Base-by-base conservation (phyloP, 73 alveolate species). In the Tetrahymena thermophila region DNA sequence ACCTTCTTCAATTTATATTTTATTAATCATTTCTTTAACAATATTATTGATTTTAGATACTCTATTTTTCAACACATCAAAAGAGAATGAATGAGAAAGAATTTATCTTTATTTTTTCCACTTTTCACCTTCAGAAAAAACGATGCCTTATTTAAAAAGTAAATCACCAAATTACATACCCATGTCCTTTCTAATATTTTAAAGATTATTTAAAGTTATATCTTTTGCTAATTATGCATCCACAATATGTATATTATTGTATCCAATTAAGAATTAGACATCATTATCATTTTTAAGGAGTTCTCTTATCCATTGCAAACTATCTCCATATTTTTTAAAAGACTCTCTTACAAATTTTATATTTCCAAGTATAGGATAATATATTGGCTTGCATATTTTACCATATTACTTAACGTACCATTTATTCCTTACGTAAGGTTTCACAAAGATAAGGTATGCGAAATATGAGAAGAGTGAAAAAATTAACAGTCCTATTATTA, bases 91-190 rank as follows among this genome's bases (percentile, higher is more conserved):
- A 35, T 37, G 55, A 55, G 95, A 94, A 9, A 95, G 85, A 34
- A 50, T 23, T 35, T 85, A 56, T 95, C 96, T 95, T 40, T 95
- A 23, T 15, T 85, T 28, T 50, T 50, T 95, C 96, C 96, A 95
- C 58, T 85, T 57, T 85, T 95, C 95, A 9, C 96, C 96, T 34
- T 85, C 84, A 31, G 94, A 25, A 50, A 42, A 58, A 25, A 95
- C 19, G 37, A 95, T 40, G 10, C 96, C 96, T 85, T 95, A 35
- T 15, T 43, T 57, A 43, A 85, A 44, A 14, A 85, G 50, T 13
- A 84, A 71, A n/a, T 71, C 89, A 28, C 37, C 35, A 31, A 23
- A 71, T 71, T 71, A 34, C 35, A 71, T 71, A 19, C 89, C 40
- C 43, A 31, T 8, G 9, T 25, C 89, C 13, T 71, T 71, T n/a